A percentile compares a stretch with the other conserved stretches of the same genome.
Conservation (phyloP, 2,329 filamentous ascomycete genomes). For the Annulohypoxylon truncatum region DNA sequence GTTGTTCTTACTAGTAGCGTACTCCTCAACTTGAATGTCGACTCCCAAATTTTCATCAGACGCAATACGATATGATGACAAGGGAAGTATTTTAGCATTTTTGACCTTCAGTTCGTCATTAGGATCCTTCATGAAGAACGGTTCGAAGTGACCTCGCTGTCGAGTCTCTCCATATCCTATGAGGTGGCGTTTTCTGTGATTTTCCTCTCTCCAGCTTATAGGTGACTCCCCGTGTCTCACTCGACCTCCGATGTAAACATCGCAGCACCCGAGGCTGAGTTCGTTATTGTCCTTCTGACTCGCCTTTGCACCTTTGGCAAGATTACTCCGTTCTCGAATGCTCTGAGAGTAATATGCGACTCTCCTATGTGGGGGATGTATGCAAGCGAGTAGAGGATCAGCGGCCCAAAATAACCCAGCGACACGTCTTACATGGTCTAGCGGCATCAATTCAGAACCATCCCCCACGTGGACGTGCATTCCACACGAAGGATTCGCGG, state of each 20-base stretch:
- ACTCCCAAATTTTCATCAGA: neutral
- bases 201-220: constrained; percentile 9
- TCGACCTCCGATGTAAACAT: constrained; percentile 19
- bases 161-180: constrained; percentile 34
- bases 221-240: constrained; percentile 32
- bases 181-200: neutral
- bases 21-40: neutral
- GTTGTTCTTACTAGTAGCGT: neutral
- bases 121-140: constrained; percentile 20
- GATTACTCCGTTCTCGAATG: constrained; percentile 17
- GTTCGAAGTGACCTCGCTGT: constrained; percentile 31
- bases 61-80: neutral
- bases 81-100: neutral
- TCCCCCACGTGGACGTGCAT: constrained; percentile 44
- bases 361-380: constrained; percentile 31
- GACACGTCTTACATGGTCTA: constrained; percentile 34
- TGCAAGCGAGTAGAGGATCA: constrained; percentile 35
- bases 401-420: constrained; percentile 32
- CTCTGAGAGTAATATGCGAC: constrained; percentile 12
- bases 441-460: constrained; percentile 18
- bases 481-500: constrained; percentile 30
- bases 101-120: too few species aligned
- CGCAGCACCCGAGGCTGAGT: neutral
- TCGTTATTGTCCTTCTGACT: neutral
- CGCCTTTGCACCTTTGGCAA: neutral